phyloP scores from a whole-genome alignment of 257 asterid genomes.

The Coffea eugenioides region DNA sequence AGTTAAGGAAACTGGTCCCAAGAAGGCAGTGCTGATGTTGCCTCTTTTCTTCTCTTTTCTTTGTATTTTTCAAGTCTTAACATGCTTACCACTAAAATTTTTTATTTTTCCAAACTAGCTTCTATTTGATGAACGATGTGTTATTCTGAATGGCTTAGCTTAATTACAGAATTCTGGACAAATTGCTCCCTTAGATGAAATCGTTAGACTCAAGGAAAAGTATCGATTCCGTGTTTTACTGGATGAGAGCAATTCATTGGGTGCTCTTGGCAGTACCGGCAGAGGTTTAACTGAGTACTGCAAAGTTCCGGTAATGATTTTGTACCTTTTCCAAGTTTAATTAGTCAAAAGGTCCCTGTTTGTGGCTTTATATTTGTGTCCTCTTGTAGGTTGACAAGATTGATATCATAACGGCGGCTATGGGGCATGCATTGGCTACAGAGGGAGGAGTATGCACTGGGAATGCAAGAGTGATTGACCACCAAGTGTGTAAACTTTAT shows the following conservation, averaged over 20 bases:
- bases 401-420: conserved; percentile 85
- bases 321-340: conserved; percentile 16
- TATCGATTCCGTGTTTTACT: conserved; percentile 81
- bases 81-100: not conserved
- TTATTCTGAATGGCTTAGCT: conserved; percentile 4
- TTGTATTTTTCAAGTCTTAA: not conserved
- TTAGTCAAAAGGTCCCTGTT: conserved; percentile 21
- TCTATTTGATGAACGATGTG: not conserved
- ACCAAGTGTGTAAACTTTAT: conserved; percentile 58
- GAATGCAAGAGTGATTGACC: conserved; percentile 85
- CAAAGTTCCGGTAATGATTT: conserved; percentile 64
- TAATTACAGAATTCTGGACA: conserved; percentile 82
- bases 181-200: conserved; percentile 87
- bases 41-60: not conserved
- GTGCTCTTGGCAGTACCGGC: conserved; percentile 91
- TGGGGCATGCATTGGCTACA: conserved; percentile 96
- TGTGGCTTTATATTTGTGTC: conserved; percentile 15
- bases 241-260: conserved; percentile 90
- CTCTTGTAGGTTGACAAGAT: conserved; percentile 72
- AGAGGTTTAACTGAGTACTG: conserved; percentile 85
- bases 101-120: not conserved
- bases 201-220: conserved; percentile 77
- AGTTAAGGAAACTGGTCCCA: not conserved
- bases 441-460: conserved; percentile 99
- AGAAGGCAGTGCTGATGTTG: not conserved